These are phyloP conservation scores for Cucumis melo DNA, from an alignment of 306 rosid genomes.

Conservation along the genomic window DNA sequence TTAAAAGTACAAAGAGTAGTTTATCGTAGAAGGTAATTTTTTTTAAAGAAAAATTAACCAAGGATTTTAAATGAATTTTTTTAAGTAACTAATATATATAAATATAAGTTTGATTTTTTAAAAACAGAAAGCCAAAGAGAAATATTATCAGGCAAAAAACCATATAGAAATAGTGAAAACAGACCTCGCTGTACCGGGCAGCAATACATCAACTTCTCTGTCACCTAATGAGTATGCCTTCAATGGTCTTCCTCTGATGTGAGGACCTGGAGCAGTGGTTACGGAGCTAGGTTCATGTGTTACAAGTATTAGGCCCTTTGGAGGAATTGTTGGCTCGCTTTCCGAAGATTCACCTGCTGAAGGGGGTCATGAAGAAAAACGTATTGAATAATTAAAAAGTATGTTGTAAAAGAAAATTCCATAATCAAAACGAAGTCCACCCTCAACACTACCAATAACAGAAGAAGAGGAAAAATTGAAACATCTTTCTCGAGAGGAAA, in stretches of 20 bases:
- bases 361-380: constrained; percentile 11
- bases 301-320: constrained; percentile 54
- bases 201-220: constrained; percentile 75
- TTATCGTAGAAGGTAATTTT: not conserved
- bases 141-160: not conserved
- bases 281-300: constrained; percentile 78
- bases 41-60: not conserved
- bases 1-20: not conserved
- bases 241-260: constrained; percentile 72
- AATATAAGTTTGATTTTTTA: not conserved
- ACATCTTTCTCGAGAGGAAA: not conserved
- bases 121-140: not conserved
- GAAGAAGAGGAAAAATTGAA: not conserved
- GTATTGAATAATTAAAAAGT: not conserved
- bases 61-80: not conserved
- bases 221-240: constrained; percentile 83
- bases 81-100: too few species aligned
- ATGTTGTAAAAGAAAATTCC: not conserved
- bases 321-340: constrained; percentile 39
- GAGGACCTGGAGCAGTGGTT: constrained; percentile 76
- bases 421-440: not conserved
- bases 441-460: not conserved
- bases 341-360: constrained; percentile 30
- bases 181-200: constrained; percentile 92
- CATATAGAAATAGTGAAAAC: not conserved